phyloP scores from a whole-genome alignment of 1,139 yeast genomes.

The Saccharomyces hybrid region DNA sequence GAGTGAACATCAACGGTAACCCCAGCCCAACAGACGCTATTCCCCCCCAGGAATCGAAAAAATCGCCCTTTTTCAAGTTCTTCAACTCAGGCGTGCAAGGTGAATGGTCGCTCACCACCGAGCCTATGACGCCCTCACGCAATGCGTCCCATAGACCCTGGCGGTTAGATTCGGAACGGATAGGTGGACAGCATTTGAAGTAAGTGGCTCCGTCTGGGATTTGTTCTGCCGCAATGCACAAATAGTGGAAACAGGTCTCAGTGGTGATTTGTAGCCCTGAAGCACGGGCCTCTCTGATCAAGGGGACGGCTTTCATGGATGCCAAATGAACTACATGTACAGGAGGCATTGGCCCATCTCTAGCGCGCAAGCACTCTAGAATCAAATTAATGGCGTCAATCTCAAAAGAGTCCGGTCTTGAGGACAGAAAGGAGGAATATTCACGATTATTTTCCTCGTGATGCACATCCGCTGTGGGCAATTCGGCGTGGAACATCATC shows the following conservation, averaged over 20 bases:
- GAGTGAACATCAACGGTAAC: constrained; percentile 70
- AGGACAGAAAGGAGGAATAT: constrained; percentile 67
- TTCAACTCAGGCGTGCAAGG: constrained; percentile 92
- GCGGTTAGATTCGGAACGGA: constrained; percentile 66
- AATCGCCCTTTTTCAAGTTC: constrained; percentile 75
- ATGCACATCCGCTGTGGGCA: constrained; percentile 44
- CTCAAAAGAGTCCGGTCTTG: constrained; percentile 85
- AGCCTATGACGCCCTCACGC: constrained; percentile 54
- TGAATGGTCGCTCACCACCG: constrained; percentile 91
- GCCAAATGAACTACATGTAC: constrained; percentile 88
- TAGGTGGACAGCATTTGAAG: constrained; percentile 93
- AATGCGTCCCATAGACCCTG: constrained; percentile 71
- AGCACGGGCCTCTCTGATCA: constrained; percentile 56
- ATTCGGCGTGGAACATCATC: constrained; percentile 90
- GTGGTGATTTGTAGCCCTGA: constrained; percentile 48
- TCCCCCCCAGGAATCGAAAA: constrained; percentile 96
- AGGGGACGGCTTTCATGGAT: constrained; percentile 71
- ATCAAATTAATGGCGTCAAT: constrained; percentile 72
- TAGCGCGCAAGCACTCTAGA: constrained; percentile 33
- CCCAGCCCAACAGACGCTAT: constrained; percentile 90
- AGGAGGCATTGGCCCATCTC: constrained; percentile 42
- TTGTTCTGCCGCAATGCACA: constrained; percentile 66
- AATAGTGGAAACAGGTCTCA: constrained; percentile 90
- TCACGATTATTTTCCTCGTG: constrained; percentile 51
- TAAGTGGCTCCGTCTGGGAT: constrained; percentile 72